phyloP scores from a whole-genome alignment of 2,329 filamentous ascomycete species.

The Reticulascus tulasneorum region DNA sequence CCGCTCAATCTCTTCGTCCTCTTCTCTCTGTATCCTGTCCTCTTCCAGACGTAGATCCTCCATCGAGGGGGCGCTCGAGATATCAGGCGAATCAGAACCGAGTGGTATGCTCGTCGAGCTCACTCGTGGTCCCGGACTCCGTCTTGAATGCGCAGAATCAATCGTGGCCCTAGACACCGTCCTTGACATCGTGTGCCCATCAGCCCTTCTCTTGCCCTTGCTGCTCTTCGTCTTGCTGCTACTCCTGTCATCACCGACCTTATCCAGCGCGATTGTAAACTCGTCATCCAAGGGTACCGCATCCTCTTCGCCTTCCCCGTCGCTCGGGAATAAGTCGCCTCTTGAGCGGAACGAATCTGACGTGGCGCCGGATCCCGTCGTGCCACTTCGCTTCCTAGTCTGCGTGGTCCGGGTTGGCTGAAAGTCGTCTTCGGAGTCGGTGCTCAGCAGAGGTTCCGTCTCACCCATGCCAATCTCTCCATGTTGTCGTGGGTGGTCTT shows the following conservation, averaged over 20 bases:
- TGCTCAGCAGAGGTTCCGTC: conserved; percentile 63
- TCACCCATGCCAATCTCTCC: conserved; percentile 46
- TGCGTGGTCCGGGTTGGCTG: conserved; percentile 29
- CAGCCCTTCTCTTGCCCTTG: conserved; percentile 52
- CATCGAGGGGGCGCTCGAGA: conserved; percentile 39
- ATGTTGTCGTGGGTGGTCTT: conserved; percentile 70
- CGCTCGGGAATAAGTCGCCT: conserved; percentile 87
- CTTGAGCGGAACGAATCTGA: conserved; percentile 82
- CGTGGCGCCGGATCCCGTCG: conserved; percentile 74
- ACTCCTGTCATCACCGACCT: conserved; percentile 70
- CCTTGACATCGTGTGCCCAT: conserved; percentile 35
- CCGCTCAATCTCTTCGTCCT: conserved; percentile 49
- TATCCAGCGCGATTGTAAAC: conserved; percentile 77
- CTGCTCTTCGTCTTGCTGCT: conserved; percentile 54
- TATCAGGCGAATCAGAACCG: conserved; percentile 27
- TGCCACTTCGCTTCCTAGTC: conserved; percentile 67
- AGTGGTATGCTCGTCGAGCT: conserved; percentile 21
- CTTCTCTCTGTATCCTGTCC: conserved; percentile 43
- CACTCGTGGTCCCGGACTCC: conserved; percentile 11
- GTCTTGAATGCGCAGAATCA: conserved; percentile 34
- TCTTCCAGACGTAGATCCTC: conserved; percentile 53
- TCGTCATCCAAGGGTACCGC: conserved; percentile 91
- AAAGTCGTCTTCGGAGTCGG: conserved; percentile 22
- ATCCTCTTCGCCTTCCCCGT: conserved; percentile 82
- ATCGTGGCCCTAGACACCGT: conserved; percentile 58